Conservation (phyloP, 805 yeast species). For the Starmerella powellii region DNA sequence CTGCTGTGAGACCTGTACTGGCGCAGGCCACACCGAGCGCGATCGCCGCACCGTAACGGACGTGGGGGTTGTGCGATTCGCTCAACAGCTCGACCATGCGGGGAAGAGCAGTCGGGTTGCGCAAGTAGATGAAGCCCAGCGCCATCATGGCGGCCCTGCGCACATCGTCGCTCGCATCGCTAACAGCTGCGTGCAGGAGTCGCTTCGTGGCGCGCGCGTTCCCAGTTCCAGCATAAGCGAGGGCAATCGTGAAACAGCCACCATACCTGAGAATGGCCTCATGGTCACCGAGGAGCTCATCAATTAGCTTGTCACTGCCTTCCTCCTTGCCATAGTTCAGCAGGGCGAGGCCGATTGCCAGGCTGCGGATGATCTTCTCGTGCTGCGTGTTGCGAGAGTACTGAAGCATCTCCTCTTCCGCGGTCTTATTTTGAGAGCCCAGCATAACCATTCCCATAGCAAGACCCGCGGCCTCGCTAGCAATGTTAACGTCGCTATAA, state of each 20-base stretch:
- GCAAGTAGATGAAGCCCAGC: conserved; percentile 78
- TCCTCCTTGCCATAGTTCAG: conserved; percentile 78
- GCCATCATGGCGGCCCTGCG: conserved; percentile 92
- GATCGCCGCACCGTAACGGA: conserved; percentile 94
- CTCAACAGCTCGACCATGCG: conserved; percentile 85
- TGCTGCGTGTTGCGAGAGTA: conserved; percentile 94
- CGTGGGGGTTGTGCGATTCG: conserved; percentile 94
- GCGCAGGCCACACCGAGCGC: conserved; percentile 97
- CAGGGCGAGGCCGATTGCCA: conserved; percentile 79
- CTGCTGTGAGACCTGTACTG: conserved; percentile 78
- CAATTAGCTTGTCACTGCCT: conserved; percentile 58
- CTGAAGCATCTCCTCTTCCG: conserved; percentile 65
- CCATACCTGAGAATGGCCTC: conserved; percentile 85
- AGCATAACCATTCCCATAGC: conserved; percentile 94
- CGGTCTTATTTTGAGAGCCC: conserved; percentile 68
- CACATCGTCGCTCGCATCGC: conserved; percentile 92
- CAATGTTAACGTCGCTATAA: conserved; percentile 80
- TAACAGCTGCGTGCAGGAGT: conserved; percentile 83
- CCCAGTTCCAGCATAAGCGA: conserved; percentile 96
- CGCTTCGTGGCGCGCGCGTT: conserved; percentile 76
- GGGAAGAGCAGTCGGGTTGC: conserved; percentile 88
- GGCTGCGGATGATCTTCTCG: conserved; percentile 87
- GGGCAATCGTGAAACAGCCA: conserved; percentile 85
- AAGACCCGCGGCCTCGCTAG: conserved; percentile 93
- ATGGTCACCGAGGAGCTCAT: conserved; percentile 56